Conservation (phyloP, 2,329 filamentous ascomycete genomes). For the Verticillium nubilum region DNA sequence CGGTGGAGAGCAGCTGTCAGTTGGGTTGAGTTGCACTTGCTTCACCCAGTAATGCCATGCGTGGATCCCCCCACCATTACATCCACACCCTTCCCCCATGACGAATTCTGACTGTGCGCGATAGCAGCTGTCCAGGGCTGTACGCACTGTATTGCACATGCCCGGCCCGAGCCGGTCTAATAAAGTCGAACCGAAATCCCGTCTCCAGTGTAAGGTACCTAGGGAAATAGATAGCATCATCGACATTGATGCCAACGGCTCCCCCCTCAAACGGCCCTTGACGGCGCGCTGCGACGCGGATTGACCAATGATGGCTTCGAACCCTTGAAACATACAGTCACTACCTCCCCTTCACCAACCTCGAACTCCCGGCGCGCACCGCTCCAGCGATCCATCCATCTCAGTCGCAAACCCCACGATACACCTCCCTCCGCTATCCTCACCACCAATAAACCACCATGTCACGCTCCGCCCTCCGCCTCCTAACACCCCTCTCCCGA, state of each 20-base stretch:
- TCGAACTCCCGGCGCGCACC: background rate
- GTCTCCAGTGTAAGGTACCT: too few species aligned
- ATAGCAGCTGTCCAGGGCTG: too few species aligned
- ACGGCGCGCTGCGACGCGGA: background rate
- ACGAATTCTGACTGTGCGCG: background rate
- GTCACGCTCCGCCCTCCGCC: slow-evolving; percentile 3
- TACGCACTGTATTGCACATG: slow-evolving; percentile 2
- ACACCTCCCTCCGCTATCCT: background rate
- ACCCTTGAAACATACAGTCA: background rate
- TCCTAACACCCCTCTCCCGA: background rate
- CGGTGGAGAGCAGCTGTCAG: background rate
- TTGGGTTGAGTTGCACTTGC: background rate
- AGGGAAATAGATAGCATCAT: too few species aligned
- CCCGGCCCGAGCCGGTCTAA: background rate
- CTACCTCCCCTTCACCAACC: background rate
- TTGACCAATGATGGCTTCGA: background rate
- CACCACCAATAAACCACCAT: background rate
- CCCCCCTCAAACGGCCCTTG: background rate
- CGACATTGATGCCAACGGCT: too few species aligned
- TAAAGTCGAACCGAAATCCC: background rate
- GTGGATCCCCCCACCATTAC: background rate
- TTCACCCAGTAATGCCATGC: background rate
- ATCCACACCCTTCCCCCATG: background rate
- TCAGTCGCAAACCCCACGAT: too few species aligned
- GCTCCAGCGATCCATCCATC: background rate